A percentile compares a stretch with the other conserved stretches of the same genome.
Evolutionary conservation across 352 stramenopile species (phyloP).

Genomic region (Phytophthora syringae): DNA sequence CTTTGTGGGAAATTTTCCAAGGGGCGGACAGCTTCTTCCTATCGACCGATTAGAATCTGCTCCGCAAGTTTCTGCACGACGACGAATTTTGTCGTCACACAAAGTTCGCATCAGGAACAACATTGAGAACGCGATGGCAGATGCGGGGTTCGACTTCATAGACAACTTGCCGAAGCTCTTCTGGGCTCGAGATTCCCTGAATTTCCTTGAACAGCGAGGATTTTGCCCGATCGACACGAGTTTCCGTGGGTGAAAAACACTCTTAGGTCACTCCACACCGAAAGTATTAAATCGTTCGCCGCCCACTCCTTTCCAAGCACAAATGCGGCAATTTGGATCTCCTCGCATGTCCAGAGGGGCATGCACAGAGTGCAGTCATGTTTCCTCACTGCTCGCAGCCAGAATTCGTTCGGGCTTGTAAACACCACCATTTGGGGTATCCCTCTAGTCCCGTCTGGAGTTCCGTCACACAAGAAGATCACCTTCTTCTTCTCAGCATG

Average conservation of each 20-base stretch:
- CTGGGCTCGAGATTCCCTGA: not conserved
- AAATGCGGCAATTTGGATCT: not conserved
- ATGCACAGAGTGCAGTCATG: not conserved
- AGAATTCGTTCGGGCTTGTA: not conserved
- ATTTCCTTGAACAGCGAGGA: not conserved
- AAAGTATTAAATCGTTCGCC: conserved; percentile 1
- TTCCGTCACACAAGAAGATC: conserved; percentile 6
- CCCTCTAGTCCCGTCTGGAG: not conserved
- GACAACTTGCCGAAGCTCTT: not conserved
- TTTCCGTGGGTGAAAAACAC: not conserved
- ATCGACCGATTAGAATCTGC: not conserved
- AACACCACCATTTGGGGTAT: no score
- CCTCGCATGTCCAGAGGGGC: no score
- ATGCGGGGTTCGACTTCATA: not conserved
- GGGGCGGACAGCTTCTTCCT: not conserved
- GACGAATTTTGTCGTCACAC: not conserved
- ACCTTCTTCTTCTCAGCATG: not conserved
- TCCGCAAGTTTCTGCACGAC: not conserved
- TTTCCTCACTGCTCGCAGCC: not conserved
- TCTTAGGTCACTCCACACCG: not conserved
- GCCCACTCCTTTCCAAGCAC: not conserved
- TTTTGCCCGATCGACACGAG: not conserved
- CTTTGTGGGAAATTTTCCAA: no score
- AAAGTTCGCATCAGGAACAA: not conserved
- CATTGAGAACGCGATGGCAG: not conserved